Evolutionary conservation across 345 rosid genomes (phyloP), one percentile per base, ranked within the genome.

Genomic region (Eutrema heterophyllum): DNA sequence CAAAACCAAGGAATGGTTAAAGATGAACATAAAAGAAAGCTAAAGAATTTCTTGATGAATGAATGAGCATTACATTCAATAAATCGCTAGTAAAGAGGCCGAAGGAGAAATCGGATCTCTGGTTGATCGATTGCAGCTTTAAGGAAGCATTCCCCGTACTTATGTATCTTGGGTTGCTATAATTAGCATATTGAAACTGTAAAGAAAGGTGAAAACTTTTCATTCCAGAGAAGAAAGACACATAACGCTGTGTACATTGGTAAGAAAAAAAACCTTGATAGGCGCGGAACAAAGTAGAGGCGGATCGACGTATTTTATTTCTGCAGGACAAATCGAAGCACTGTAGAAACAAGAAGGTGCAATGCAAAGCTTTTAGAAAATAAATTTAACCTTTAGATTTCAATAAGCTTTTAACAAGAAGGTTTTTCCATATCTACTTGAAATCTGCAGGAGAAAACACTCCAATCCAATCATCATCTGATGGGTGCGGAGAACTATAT

Each of bases 361-460:
- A 21, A 21, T 21, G 21, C 21, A 21, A 21, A 21, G 21, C 21
- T 21, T 21, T 21, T 21, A 21, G 21, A 21, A 21, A 21, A 21
- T 21, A 21, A 21, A 21, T 21, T 21, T 21, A 21, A 21, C 21
- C 21, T 21, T 21, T 21, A 21, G 21, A 21, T 21, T 21, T 21
- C 21, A 21, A 21, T 21, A 21, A 21, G 21, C 21, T 21, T 21
- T 21, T 21, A 21, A 21, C 21, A 1, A 21, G 21, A 21, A 21
- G 21, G 21, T 21, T 21, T 21, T 21, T 21, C 1, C 21, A 21
- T 21, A 21, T 30, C 39, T 77, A 90, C 93, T 85, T 86, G 82
- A 90, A 85, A 77, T 88, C 82, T 57, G 87, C 83, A 68, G 93
- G 91, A 60, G 96, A 89, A 81, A 89, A 87, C 30, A 89, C 91